Base-by-base conservation (phyloP, 805 yeast species). In the Lipomyces starkeyi region DNA sequence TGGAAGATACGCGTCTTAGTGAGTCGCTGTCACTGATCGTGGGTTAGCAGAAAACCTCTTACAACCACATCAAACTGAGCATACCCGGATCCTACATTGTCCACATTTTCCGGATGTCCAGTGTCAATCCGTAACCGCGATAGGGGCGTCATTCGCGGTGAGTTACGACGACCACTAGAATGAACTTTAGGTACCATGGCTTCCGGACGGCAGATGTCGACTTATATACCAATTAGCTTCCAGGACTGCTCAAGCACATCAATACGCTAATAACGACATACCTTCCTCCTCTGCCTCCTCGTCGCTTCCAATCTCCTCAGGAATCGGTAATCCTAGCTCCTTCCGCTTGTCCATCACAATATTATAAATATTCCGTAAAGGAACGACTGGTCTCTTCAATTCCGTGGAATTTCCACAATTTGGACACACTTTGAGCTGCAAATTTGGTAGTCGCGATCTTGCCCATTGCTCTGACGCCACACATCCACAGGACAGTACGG, bases 401-500 rank as follows among this genome's bases (percentile, higher is more conserved):
- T 69, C 72, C 35, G 72, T 69, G 7, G 68, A 71, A 29, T 64
- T 69, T 17, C 72, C 72, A 32, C 72, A 69, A 37, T 62, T 66
- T 20, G 72, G 71, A 56, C 72, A 69, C 34, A 65, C 69, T 55
- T 67, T 69, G 14, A 69, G 54, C 53, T 67, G 70, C 54, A 69
- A 59, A 29, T 67, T 60, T 22, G 70, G 72, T 40, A 69, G 59
- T 6, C 72, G 61, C 14, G 72, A 63, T 17, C 72, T 54, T 0
- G 72, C 72, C 72, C 72, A 69, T 47, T 69, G 72, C 35, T 69
- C 72, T 17, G 72, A 69, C 14, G 72, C 72, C 13, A 69, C 64
- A 62, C 72, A 69, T 3, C 72, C 72, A 40, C 72, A 69, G 4
- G 72, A 69, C 13, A 69, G 64, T 13, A 62, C 66, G 35, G 72